Percentiles rank a stretch among this genome's conserved stretches.
phyloP scores from a whole-genome alignment of 176 grass and related monocot genomes.

The Otatea glauca region DNA sequence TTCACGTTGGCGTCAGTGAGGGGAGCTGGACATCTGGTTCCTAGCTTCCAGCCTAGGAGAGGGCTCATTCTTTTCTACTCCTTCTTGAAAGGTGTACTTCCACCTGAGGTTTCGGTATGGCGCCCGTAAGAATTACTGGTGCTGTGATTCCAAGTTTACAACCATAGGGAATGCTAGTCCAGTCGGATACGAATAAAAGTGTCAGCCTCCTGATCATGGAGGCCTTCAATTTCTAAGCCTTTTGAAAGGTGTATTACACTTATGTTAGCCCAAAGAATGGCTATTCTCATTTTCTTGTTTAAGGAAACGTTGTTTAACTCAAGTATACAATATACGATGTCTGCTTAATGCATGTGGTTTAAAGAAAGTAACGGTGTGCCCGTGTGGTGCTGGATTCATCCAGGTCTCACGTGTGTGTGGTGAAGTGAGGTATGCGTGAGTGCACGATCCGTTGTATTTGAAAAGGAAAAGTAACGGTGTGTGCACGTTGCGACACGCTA shows the following conservation, averaged over 20 bases:
- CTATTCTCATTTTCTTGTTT: not conserved
- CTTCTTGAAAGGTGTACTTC: constrained; percentile 39
- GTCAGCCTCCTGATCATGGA: not conserved
- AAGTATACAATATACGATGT: not conserved
- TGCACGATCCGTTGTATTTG: no score
- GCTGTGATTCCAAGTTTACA: not conserved
- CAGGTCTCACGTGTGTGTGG: no score
- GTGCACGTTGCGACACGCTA: no score
- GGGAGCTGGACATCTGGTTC: constrained; percentile 60
- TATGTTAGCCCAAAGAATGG: not conserved
- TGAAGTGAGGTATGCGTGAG: no score
- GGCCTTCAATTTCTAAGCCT: not conserved
- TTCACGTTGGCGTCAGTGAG: constrained; percentile 45
- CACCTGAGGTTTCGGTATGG: not conserved
- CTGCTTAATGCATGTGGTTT: no score
- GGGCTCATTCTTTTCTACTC: constrained; percentile 46
- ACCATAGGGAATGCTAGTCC: not conserved
- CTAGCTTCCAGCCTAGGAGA: constrained; percentile 57
- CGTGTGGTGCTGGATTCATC: no score
- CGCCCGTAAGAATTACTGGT: not conserved
- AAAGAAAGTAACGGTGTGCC: no score
- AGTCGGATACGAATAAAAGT: not conserved
- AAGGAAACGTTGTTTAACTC: not conserved
- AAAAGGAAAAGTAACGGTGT: no score
- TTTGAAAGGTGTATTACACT: not conserved